Percentiles rank a stretch among this genome's conserved stretches.
Conservation (phyloP, 441 rosid species). For the Populus tomentosa region DNA sequence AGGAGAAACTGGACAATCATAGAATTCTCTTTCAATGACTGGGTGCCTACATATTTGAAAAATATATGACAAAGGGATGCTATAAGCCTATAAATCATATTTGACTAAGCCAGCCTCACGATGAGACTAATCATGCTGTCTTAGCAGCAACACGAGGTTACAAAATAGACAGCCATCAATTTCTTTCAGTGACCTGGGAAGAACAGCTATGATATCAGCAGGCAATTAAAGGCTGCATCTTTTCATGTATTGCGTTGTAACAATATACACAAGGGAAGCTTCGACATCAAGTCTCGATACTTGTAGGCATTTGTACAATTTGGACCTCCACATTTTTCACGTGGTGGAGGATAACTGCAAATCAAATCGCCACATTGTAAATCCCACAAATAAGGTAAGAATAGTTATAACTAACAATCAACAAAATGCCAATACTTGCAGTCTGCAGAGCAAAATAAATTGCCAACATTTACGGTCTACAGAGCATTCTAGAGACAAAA, state of each 20-base stretch:
- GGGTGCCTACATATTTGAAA: background rate
- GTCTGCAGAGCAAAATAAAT: background rate
- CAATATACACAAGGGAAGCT: slow-evolving; percentile 77
- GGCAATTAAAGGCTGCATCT: slow-evolving; percentile 25
- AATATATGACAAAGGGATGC: background rate
- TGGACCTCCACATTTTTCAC: slow-evolving; percentile 87
- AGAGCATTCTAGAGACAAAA: background rate
- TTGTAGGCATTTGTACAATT: slow-evolving; percentile 69
- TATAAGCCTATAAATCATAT: background rate
- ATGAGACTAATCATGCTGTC: background rate
- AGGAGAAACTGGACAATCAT: background rate
- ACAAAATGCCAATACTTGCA: background rate
- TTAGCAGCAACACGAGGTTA: background rate
- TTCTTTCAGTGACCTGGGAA: background rate
- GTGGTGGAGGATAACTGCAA: slow-evolving; percentile 84
- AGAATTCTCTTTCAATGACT: background rate
- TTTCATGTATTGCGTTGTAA: slow-evolving; percentile 72
- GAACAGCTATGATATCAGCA: slow-evolving; percentile 26
- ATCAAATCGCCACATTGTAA: slow-evolving; percentile 6
- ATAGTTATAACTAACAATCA: background rate
- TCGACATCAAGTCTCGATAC: slow-evolving; percentile 80
- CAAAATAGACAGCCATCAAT: background rate
- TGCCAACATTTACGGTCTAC: background rate
- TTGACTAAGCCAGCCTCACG: background rate
- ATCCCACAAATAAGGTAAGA: background rate